Conservation (phyloP, 148 eudicot genomes). For the Beta vulgaris region DNA sequence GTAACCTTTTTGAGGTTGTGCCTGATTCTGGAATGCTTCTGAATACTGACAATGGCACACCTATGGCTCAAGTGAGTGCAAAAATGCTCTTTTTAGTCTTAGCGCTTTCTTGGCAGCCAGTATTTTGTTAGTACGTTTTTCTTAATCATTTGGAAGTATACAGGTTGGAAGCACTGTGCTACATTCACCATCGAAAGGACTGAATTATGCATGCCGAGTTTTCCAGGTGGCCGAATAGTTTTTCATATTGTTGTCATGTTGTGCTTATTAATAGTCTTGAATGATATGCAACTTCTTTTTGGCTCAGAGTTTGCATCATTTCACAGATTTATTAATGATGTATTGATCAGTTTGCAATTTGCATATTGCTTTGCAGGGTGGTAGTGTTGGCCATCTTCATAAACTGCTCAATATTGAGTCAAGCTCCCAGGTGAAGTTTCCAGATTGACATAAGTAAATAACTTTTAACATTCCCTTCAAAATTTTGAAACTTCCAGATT, state of each 20-base stretch:
- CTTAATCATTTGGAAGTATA: conserved; percentile 14
- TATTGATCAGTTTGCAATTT: conserved; percentile 1
- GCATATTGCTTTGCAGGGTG: conserved; percentile 61
- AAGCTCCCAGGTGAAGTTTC: conserved; percentile 87
- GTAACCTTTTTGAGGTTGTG: conserved; percentile 85
- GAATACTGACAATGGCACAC: conserved; percentile 96
- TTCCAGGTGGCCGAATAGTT: conserved; percentile 62
- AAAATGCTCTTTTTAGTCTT: not conserved
- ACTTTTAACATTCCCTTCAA: not conserved
- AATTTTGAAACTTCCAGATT: not conserved
- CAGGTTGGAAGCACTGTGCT: conserved; percentile 61
- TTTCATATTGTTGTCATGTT: not conserved
- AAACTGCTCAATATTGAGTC: conserved; percentile 75
- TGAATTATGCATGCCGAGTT: conserved; percentile 54
- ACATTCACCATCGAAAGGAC: conserved; percentile 43
- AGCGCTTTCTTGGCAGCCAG: not conserved
- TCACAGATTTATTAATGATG: not conserved
- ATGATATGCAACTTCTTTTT: not conserved
- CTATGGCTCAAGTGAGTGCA: conserved; percentile 79
- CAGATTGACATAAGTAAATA: not conserved
- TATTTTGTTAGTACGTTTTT: not conserved
- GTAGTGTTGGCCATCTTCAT: conserved; percentile 94
- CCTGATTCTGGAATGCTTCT: conserved; percentile 87
- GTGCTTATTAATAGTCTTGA: not conserved
- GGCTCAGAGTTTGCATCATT: not conserved